Conservation (phyloP, 2,329 filamentous ascomycete species). For the Fusarium decemcellulare region DNA sequence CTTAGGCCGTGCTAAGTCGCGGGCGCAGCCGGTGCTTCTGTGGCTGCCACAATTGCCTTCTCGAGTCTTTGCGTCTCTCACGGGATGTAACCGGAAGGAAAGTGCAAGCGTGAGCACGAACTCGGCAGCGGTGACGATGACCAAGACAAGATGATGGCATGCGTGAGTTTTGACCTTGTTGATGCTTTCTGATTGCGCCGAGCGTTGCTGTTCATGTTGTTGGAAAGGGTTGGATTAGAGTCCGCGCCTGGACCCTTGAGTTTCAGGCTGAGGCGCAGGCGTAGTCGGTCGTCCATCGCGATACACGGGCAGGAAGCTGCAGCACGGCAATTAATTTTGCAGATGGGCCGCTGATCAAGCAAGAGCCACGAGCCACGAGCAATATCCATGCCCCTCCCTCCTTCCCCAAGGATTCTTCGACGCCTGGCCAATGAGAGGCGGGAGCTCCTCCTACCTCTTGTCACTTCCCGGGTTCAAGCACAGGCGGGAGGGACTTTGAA, state of each 20-base stretch:
- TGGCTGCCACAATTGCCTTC: conserved; percentile 20
- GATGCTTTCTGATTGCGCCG: not conserved
- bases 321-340: conserved; percentile 31
- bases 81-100: conserved; percentile 18
- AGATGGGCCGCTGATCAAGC: conserved; percentile 20
- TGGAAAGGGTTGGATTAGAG: conserved; percentile 24
- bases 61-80: not conserved
- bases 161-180: no score
- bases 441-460: not conserved
- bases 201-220: conserved; percentile 5
- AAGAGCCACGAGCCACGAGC: conserved; percentile 8
- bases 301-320: conserved; percentile 15
- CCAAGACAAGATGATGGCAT: not conserved
- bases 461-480: not conserved
- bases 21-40: conserved; percentile 25
- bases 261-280: conserved; percentile 35
- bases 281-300: not conserved
- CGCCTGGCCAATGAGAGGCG: conserved; percentile 7
- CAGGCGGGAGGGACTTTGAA: not conserved
- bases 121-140: conserved; percentile 3
- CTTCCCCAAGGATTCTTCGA: conserved; percentile 4
- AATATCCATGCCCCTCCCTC: conserved; percentile 19
- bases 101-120: conserved; percentile 11
- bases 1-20: conserved; percentile 17
- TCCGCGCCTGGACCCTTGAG: conserved; percentile 35